These are phyloP conservation scores for Durio zibethinus DNA, from an alignment of 345 rosid genomes.

Conservation along the genomic window DNA sequence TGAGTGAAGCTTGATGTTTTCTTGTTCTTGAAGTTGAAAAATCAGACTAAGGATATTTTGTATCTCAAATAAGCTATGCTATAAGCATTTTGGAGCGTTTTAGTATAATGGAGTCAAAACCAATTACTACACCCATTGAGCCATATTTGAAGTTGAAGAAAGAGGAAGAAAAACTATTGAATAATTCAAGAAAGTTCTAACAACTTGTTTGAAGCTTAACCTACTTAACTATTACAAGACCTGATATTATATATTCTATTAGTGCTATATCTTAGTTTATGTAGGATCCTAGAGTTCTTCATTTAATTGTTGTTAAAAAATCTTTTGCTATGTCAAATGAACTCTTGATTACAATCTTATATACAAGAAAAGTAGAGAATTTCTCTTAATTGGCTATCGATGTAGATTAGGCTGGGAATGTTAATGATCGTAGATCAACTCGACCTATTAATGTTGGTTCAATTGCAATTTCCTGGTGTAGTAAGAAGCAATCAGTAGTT, in stretches of 20 bases:
- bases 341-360: neutral
- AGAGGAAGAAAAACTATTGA: too few relatives aligned
- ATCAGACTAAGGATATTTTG: neutral
- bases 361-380: neutral
- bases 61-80: neutral
- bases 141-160: neutral
- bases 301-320: neutral
- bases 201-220: conserved; percentile 12
- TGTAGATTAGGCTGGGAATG: neutral
- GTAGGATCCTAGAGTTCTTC: neutral
- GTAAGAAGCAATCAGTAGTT: neutral
- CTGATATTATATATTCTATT: neutral
- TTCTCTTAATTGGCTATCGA: conserved; percentile 1
- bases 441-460: neutral
- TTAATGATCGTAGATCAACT: neutral
- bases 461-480: neutral
- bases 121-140: neutral
- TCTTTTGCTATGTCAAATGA: neutral
- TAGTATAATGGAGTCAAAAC: neutral
- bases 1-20: neutral
- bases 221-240: conserved; percentile 7
- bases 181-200: neutral
- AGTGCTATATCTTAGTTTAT: neutral
- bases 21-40: neutral
- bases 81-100: neutral